phyloP scores from a whole-genome alignment of 148 eudicot species.

The Camellia lanceoleosa region DNA sequence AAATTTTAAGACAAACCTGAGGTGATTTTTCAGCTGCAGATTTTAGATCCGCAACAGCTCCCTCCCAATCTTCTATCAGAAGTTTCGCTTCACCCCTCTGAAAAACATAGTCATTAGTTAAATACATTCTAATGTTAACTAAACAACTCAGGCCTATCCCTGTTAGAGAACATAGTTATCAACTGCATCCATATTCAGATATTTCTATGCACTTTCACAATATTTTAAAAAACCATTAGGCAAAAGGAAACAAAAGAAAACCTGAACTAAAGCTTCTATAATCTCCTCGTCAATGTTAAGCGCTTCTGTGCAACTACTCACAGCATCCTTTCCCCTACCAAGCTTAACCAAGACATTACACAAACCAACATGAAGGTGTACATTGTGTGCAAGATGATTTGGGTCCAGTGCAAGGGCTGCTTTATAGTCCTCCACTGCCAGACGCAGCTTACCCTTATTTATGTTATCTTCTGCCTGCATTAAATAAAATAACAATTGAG shows the following conservation, averaged over 20 bases:
- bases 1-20: conserved; percentile 48
- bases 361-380: conserved; percentile 87
- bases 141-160: not conserved
- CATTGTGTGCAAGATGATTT: conserved; percentile 71
- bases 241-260: conserved; percentile 3
- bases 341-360: conserved; percentile 86
- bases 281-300: conserved; percentile 76
- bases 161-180: not conserved
- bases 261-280: conserved; percentile 68
- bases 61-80: conserved; percentile 84
- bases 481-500: not conserved
- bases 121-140: not conserved
- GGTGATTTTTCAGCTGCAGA: conserved; percentile 89
- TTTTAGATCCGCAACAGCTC: conserved; percentile 88
- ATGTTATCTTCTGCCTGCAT: conserved; percentile 70
- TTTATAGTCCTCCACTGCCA: conserved; percentile 84
- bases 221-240: not conserved
- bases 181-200: conserved; percentile 36
- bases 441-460: conserved; percentile 80
- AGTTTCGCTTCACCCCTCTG: conserved; percentile 97
- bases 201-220: not conserved
- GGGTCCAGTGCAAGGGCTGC: conserved; percentile 89
- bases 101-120: conserved; percentile 17
- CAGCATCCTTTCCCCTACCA: conserved; percentile 88
- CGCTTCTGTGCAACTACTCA: conserved; percentile 64